A percentile compares a stretch with the other conserved stretches of the same genome.
phyloP scores from a whole-genome alignment of 345 rosid species.

The Reutealis trisperma region DNA sequence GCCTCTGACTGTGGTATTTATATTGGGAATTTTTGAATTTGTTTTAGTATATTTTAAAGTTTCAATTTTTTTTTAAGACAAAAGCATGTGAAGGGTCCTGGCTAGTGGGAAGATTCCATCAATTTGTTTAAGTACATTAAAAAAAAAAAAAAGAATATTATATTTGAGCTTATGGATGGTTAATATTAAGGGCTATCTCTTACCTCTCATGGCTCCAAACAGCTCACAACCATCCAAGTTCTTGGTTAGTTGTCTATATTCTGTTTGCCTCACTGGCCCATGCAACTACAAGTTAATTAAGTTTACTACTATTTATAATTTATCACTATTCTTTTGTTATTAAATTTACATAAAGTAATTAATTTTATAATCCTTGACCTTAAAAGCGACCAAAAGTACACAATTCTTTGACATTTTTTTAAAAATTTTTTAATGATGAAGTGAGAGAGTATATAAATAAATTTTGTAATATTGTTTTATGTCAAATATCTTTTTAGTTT shows the following conservation, averaged over 20 bases:
- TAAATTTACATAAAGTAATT: neutral
- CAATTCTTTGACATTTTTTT: neutral
- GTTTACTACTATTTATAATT: neutral
- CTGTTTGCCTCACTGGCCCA: constrained; percentile 30
- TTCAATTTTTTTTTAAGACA: constrained; percentile 22
- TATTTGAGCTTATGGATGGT: constrained; percentile 22
- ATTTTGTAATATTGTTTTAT: too few species aligned
- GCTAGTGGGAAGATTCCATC: constrained; percentile 34
- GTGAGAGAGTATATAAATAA: too few species aligned
- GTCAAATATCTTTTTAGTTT: too few species aligned
- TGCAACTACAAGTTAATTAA: neutral
- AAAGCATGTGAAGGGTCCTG: constrained; percentile 29
- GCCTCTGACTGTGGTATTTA: constrained; percentile 11
- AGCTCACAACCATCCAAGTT: constrained; percentile 27
- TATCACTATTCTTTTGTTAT: neutral
- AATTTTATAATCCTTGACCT: neutral
- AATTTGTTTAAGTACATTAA: neutral
- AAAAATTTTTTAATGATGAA: too few species aligned
- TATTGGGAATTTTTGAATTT: neutral
- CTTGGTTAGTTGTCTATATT: constrained; percentile 39
- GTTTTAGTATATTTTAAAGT: neutral
- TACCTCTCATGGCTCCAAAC: constrained; percentile 33
- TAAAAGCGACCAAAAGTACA: neutral
- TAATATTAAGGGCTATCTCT: constrained; percentile 28
- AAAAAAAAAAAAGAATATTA: constrained; percentile 19